Evolutionary conservation across 148 eudicot genomes (phyloP), one percentile per base, ranked within the genome.

Genomic region (Camellia lanceoleosa): DNA sequence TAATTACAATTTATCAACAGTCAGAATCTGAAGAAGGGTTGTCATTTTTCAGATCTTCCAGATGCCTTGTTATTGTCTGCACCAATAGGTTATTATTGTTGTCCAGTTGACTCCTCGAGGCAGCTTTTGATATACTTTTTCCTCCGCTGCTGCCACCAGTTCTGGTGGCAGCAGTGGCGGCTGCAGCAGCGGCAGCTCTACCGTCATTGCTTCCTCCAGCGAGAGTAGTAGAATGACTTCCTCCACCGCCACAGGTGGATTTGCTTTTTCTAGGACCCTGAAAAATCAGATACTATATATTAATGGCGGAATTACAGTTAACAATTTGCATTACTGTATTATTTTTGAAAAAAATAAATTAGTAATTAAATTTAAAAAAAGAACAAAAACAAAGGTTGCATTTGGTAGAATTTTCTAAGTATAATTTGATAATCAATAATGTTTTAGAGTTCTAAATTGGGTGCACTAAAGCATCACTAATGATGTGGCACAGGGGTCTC

Each of bases 1-100:
- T 49, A 49, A 49, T 49, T 5, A 3, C 52, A 49, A 49, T 49
- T 30, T 49, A 49, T 49, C 52, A 43, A 47, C 77, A 18, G 43
- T 43, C 78, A 75, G 18, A 43, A 77, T 38, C 54, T 30, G 64
- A 69, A 7, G 64, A 69, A 7, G 61, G 70, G 43, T 30, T 44
- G 67, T 79, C 76, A 61, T 73, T 49, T 49, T 71, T 71, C 59
- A 79, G 70, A 12, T 79, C 70, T 60, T 79, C 38, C 41, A 79
- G 68, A 71, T 71, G 76, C 6, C 76, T 80, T 72, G 71, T 72
- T 30, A 62, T 38, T 23, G 68, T 52, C 7, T 72, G 68, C 19
- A 73, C 82, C 62, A 80, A 11, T 5, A 16, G 23, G 42, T 12
- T 66, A 9, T 12, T 66, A 9, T 18, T 47, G 41, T 19, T 38